phyloP scores from a whole-genome alignment of 2,329 filamentous ascomycete genomes.

The Hyphodiscus sp. region DNA sequence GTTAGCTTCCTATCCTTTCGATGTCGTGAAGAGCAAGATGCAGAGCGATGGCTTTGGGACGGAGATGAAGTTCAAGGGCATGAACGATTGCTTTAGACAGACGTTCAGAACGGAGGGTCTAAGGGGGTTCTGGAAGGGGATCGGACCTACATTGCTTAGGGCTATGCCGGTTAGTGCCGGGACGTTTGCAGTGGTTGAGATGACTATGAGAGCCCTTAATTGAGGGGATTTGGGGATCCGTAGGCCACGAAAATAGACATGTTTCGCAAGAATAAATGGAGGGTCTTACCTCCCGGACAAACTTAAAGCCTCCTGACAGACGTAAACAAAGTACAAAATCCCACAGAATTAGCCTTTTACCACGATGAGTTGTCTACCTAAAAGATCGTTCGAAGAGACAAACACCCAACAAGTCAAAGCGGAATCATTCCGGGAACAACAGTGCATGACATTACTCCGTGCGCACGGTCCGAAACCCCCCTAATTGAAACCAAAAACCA shows the following conservation, averaged over 20 bases:
- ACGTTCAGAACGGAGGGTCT: constrained; percentile 72
- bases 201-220: constrained; percentile 57
- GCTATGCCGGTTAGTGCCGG: constrained; percentile 97
- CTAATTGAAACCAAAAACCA: no score
- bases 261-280: not conserved
- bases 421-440: no score
- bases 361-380: no score
- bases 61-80: constrained; percentile 65
- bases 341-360: no score
- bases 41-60: constrained; percentile 87
- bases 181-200: constrained; percentile 83
- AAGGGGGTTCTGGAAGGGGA: constrained; percentile 89
- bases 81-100: constrained; percentile 85
- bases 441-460: no score
- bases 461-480: no score
- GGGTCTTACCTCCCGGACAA: not conserved
- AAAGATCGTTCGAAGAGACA: no score
- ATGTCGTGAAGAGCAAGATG: constrained; percentile 99
- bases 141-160: constrained; percentile 82
- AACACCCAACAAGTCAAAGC: no score
- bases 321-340: no score
- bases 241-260: not conserved
- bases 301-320: not conserved
- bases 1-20: constrained; percentile 89
- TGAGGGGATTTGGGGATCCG: constrained; percentile 14